Evolutionary conservation across 2,329 filamentous ascomycete species (phyloP).

Genomic region (Trichophyton benhamiae): DNA sequence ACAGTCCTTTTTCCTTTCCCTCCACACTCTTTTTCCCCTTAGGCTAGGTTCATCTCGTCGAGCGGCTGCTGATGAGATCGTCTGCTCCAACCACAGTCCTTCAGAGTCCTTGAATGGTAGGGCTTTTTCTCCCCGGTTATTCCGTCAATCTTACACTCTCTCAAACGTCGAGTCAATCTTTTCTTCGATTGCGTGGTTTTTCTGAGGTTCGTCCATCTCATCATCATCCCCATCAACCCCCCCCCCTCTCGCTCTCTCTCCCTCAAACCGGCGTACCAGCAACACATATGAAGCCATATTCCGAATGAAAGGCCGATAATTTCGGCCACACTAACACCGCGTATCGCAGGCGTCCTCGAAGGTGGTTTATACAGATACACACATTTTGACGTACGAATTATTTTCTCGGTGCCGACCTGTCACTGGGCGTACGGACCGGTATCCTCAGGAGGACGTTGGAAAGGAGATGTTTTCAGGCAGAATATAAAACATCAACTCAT

Average conservation of each 20-base stretch:
- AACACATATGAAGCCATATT: background rate
- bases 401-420: background rate
- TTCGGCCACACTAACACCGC: background rate
- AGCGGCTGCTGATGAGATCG: slow-evolving; percentile 1
- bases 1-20: background rate
- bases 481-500: background rate
- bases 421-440: background rate
- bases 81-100: slow-evolving; percentile 1
- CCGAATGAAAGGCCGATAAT: background rate
- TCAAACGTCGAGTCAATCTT: background rate
- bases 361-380: background rate
- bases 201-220: background rate
- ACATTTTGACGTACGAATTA: background rate
- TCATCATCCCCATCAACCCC: background rate
- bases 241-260: background rate
- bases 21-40: background rate
- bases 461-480: background rate
- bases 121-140: background rate
- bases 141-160: background rate
- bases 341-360: background rate
- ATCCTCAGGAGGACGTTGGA: background rate
- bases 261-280: background rate
- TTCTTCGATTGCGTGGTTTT: background rate
- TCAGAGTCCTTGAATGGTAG: background rate
- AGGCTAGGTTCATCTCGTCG: background rate